Conservation (phyloP, 1,139 yeast species). For the Petasospora fabianii region DNA sequence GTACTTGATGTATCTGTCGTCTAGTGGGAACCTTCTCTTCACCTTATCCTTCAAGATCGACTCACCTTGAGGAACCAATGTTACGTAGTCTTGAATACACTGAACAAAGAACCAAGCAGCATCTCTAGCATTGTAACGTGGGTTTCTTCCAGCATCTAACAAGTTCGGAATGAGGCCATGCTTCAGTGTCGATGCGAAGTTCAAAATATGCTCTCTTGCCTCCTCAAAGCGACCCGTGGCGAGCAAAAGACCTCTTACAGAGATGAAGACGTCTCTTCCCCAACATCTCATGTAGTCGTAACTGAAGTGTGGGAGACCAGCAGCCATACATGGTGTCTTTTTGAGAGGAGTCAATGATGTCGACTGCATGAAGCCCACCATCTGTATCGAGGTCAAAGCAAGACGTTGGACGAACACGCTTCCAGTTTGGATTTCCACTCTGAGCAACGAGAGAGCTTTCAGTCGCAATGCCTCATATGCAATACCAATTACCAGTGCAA, state of each 20-base stretch:
- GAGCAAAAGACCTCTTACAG: conserved; percentile 76
- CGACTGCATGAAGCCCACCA: conserved; percentile 72
- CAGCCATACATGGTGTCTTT: conserved; percentile 77
- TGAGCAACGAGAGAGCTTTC: conserved; percentile 58
- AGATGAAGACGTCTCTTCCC: conserved; percentile 95
- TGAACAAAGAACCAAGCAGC: conserved; percentile 95
- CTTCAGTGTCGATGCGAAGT: conserved; percentile 86
- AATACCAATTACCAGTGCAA: conserved; percentile 73
- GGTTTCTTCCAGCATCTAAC: conserved; percentile 88
- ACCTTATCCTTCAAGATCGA: conserved; percentile 68
- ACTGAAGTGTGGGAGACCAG: conserved; percentile 94
- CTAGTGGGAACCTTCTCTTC: conserved; percentile 81
- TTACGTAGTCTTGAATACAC: conserved; percentile 77
- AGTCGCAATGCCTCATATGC: conserved; percentile 79
- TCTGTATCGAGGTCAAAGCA: conserved; percentile 81
- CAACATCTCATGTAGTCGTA: conserved; percentile 92
- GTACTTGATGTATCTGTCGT: conserved; percentile 70
- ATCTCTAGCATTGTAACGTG: conserved; percentile 93
- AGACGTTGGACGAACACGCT: conserved; percentile 76
- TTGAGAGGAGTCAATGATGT: conserved; percentile 71
- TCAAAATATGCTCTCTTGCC: conserved; percentile 77
- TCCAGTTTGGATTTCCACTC: conserved; percentile 50
- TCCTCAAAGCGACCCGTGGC: conserved; percentile 76
- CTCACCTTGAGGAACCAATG: conserved; percentile 64
- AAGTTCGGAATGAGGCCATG: conserved; percentile 94